Conservation (phyloP, 345 rosid genomes). For the Linum usitatissimum region DNA sequence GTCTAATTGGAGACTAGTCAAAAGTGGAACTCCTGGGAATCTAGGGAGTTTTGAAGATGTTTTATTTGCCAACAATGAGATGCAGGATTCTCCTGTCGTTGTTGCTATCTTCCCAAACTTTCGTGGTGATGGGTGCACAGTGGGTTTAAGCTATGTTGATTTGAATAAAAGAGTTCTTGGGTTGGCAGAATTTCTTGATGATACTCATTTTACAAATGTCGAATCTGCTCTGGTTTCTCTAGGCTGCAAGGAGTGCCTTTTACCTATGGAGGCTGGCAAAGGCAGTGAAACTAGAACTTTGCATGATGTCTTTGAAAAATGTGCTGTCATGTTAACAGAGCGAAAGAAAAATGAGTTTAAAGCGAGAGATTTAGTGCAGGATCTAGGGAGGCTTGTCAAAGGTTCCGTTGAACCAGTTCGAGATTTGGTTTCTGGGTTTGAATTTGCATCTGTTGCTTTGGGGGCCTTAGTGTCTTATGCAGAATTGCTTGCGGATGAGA, state of each 20-base stretch:
- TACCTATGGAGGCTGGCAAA: constrained; percentile 62
- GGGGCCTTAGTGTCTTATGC: constrained; percentile 74
- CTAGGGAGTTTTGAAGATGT: constrained; percentile 92
- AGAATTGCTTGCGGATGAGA: constrained; percentile 78
- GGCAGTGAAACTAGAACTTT: constrained; percentile 44
- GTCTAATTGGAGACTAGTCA: constrained; percentile 79
- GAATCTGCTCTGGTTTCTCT: constrained; percentile 89
- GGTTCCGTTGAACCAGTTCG: constrained; percentile 74
- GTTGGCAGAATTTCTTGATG: constrained; percentile 88
- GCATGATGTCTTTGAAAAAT: constrained; percentile 56
- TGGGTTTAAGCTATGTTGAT: constrained; percentile 85
- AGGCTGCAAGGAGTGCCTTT: constrained; percentile 91
- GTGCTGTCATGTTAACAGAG: constrained; percentile 80
- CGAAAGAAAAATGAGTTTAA: constrained; percentile 79
- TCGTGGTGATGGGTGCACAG: constrained; percentile 51
- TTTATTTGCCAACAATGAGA: constrained; percentile 84
- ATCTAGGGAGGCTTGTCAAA: constrained; percentile 74
- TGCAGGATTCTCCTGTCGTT: constrained; percentile 84
- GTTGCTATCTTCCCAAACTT: constrained; percentile 58
- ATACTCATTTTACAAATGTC: constrained; percentile 79
- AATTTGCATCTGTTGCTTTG: constrained; percentile 71
- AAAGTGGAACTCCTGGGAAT: constrained; percentile 86
- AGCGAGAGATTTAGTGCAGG: constrained; percentile 81
- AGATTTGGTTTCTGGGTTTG: constrained; percentile 78
- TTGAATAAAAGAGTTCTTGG: constrained; percentile 66